These are phyloP conservation scores for Stephania cephalantha DNA, from an alignment of 164 flowering plant species.

Conservation along the genomic window DNA sequence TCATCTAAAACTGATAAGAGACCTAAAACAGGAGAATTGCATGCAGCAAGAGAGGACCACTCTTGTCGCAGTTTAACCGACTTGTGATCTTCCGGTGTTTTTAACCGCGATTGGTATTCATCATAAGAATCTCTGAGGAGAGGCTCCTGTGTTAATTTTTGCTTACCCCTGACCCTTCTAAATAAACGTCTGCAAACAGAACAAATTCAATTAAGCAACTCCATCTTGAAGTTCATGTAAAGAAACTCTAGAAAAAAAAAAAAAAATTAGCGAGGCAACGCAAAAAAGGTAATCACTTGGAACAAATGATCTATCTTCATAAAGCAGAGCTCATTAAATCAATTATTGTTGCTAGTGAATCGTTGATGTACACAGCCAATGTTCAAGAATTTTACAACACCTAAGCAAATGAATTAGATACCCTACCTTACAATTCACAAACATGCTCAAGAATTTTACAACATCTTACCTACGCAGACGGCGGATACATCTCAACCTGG, in stretches of 20 bases:
- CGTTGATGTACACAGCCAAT: background rate
- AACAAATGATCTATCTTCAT: background rate
- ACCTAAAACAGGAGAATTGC: slow-evolving; percentile 37
- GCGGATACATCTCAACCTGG: slow-evolving; percentile 29
- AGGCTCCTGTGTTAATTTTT: slow-evolving; percentile 24
- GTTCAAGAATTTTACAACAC: too few species aligned
- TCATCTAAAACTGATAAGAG: slow-evolving; percentile 2
- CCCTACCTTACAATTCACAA: background rate
- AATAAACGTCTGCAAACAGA: slow-evolving; percentile 29
- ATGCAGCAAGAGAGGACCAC: slow-evolving; percentile 17
- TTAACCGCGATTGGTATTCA: slow-evolving; percentile 13
- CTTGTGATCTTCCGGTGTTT: slow-evolving; percentile 16
- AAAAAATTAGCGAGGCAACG: background rate
- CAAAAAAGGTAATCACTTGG: background rate
- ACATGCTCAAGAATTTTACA: background rate
- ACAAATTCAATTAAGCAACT: background rate
- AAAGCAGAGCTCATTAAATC: background rate
- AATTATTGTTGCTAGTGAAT: background rate
- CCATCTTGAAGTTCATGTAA: background rate
- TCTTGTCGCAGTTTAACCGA: slow-evolving; percentile 13
- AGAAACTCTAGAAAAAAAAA: background rate
- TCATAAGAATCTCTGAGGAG: slow-evolving; percentile 20
- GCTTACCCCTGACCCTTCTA: slow-evolving; percentile 17
- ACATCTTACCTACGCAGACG: slow-evolving; percentile 38
- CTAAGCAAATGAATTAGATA: background rate